Evolutionary conservation across 306 rosid species (phyloP).

Genomic region (Vicia villosa): DNA sequence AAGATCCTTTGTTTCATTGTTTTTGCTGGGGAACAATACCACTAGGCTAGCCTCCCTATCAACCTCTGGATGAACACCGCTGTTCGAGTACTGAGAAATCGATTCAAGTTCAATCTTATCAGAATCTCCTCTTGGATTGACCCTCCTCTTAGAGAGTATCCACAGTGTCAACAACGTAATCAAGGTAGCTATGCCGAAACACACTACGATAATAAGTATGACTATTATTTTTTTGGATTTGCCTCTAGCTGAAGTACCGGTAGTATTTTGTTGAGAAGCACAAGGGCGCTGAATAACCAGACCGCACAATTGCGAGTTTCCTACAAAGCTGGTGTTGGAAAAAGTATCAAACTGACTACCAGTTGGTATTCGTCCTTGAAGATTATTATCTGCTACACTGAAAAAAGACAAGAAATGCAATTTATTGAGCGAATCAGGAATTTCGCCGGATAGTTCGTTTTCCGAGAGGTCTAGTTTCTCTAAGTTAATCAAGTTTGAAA

Average conservation of each 20-base stretch:
- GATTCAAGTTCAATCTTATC: constrained; percentile 74
- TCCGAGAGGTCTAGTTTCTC: constrained; percentile 78
- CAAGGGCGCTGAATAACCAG: constrained; percentile 58
- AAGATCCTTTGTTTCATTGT: constrained; percentile 71
- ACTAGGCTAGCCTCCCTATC: constrained; percentile 77
- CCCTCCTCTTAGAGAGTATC: constrained; percentile 82
- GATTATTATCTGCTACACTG: constrained; percentile 76
- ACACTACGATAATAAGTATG: constrained; percentile 46
- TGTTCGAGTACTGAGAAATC: constrained; percentile 57
- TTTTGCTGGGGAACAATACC: constrained; percentile 71
- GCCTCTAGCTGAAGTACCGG: constrained; percentile 18
- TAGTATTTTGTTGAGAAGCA: constrained; percentile 33
- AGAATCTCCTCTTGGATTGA: constrained; percentile 73
- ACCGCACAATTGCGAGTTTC: constrained; percentile 72
- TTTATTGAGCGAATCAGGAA: constrained; percentile 68
- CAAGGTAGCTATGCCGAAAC: constrained; percentile 56
- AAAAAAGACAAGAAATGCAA: constrained; percentile 84
- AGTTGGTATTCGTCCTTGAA: constrained; percentile 73
- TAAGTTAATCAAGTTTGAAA: constrained; percentile 67
- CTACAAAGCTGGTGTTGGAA: constrained; percentile 64
- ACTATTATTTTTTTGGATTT: constrained; percentile 50
- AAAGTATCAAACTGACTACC: constrained; percentile 89
- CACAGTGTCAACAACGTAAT: constrained; percentile 55
- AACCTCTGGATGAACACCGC: constrained; percentile 57
- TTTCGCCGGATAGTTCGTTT: constrained; percentile 73